Evolutionary conservation across 2,329 filamentous ascomycete species (phyloP).

Genomic region (Colletotrichum cereale): DNA sequence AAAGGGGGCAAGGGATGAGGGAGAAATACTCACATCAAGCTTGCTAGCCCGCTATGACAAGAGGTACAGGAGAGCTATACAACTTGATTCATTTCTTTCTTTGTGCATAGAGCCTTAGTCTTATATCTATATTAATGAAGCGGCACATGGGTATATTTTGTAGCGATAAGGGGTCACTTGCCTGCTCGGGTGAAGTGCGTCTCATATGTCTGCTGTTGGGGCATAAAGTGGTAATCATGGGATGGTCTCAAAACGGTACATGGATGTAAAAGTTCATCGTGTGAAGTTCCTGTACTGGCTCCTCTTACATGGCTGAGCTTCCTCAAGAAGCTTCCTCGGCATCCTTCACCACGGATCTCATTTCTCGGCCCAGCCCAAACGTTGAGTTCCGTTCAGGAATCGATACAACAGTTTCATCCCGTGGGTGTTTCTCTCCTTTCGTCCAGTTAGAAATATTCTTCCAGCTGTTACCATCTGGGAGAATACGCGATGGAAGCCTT

Average conservation of each 20-base stretch:
- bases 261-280: no score
- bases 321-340: no score
- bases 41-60: not conserved
- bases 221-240: no score
- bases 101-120: not conserved
- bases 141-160: not conserved
- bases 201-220: no score
- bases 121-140: not conserved
- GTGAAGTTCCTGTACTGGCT: not conserved
- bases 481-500: not conserved
- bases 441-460: no score
- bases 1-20: slow-evolving; percentile 55
- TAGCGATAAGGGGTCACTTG: not conserved
- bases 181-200: no score
- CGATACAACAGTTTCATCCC: no score
- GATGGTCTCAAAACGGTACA: not conserved
- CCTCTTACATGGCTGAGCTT: not conserved
- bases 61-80: not conserved
- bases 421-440: not conserved
- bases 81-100: no score
- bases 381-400: not conserved
- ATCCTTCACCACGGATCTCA: not conserved
- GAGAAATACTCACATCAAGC: slow-evolving; percentile 5
- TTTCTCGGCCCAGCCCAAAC: no score
- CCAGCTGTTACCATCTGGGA: slow-evolving; percentile 12